Evolutionary conservation across 192 early-diverging fungal species (phyloP).

Genomic region (Gaertneriomyces sp.): DNA sequence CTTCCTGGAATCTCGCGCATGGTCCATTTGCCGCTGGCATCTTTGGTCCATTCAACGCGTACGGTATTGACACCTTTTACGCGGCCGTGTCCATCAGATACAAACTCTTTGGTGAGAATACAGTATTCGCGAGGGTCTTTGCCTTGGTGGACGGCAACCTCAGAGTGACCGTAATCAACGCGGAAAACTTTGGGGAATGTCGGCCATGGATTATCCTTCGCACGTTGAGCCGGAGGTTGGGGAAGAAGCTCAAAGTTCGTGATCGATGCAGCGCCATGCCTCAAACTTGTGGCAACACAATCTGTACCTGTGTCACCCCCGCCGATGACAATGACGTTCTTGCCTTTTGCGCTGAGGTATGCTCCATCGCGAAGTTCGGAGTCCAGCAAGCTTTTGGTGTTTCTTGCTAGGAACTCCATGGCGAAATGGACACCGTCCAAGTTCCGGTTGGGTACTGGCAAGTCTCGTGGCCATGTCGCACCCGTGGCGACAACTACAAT

Average conservation of each 20-base stretch:
- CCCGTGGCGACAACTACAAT: conserved; percentile 86
- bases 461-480: conserved; percentile 96
- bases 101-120: conserved; percentile 94
- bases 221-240: conserved; percentile 79
- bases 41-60: conserved; percentile 92
- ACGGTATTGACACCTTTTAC: conserved; percentile 91
- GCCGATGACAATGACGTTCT: conserved; percentile 95
- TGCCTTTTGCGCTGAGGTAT: conserved; percentile 83
- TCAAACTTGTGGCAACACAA: conserved; percentile 90
- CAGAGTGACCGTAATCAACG: conserved; percentile 95
- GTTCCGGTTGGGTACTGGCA: conserved; percentile 82
- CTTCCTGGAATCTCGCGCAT: conserved; percentile 88
- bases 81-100: conserved; percentile 71
- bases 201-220: conserved; percentile 95
- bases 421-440: conserved; percentile 94
- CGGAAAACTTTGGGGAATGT: conserved; percentile 93
- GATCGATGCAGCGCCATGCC: conserved; percentile 78
- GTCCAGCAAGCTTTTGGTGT: conserved; percentile 83
- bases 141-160: conserved; percentile 83
- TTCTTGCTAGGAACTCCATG: conserved; percentile 93
- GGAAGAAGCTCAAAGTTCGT: conserved; percentile 98
- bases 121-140: conserved; percentile 94
- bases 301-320: conserved; percentile 98
- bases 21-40: conserved; percentile 66
- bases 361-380: conserved; percentile 68